Evolutionary conservation across 768 basidiomycete species (phyloP).

Genomic region (Russula brevipes): DNA sequence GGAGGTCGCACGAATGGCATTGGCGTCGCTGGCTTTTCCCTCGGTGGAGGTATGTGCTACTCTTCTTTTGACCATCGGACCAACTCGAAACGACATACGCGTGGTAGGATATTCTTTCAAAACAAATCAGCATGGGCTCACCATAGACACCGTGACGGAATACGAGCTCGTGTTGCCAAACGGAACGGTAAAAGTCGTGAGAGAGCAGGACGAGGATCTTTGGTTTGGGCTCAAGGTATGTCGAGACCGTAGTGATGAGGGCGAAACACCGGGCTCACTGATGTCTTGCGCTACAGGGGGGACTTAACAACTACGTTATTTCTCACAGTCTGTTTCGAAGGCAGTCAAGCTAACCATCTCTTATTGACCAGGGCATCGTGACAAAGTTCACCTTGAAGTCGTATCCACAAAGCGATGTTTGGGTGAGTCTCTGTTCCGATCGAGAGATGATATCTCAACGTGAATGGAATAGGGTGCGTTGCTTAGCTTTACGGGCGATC

Average conservation of each 20-base stretch:
- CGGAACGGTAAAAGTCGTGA: slow-evolving; percentile 25
- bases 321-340: not conserved
- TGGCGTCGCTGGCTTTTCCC: slow-evolving; percentile 26
- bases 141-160: slow-evolving; percentile 33
- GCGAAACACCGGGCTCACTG: not conserved
- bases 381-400: slow-evolving; percentile 17
- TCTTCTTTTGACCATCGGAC: not conserved
- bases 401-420: slow-evolving; percentile 13
- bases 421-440: not conserved
- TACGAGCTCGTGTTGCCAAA: slow-evolving; percentile 31
- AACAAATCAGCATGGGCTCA: slow-evolving; percentile 34
- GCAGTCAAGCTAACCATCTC: not conserved
- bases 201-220: slow-evolving; percentile 12
- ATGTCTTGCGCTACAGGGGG: not conserved
- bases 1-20: slow-evolving; percentile 27
- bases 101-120: slow-evolving; percentile 33
- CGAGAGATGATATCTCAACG: not conserved
- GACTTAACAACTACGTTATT: slow-evolving; percentile 19
- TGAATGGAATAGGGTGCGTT: not conserved
- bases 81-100: not conserved
- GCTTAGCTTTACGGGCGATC: slow-evolving; percentile 4
- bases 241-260: not conserved
- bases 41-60: slow-evolving; percentile 26
- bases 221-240: slow-evolving; percentile 20
- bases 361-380: slow-evolving; percentile 11